Evolutionary conservation across 441 rosid genomes (phyloP).

Genomic region (Rhodomyrtus psidioides): DNA sequence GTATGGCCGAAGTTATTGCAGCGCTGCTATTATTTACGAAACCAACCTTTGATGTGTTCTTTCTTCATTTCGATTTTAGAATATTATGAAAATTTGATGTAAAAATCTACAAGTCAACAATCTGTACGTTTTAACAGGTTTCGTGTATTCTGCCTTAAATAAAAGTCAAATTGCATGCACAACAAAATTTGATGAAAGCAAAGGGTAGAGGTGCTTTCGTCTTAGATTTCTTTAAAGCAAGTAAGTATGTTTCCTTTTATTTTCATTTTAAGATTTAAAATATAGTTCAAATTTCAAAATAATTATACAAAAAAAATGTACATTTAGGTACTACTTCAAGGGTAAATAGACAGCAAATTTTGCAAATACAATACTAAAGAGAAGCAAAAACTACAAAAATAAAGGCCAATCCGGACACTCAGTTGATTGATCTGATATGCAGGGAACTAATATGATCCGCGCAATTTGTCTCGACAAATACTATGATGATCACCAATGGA

Average conservation of each 20-base stretch:
- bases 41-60: background rate
- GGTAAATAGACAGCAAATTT: background rate
- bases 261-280: background rate
- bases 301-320: background rate
- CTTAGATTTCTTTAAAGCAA: background rate
- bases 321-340: background rate
- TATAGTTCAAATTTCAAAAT: background rate
- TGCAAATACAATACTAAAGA: background rate
- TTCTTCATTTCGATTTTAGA: background rate
- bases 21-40: background rate
- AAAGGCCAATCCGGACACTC: too few species aligned
- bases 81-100: too few species aligned
- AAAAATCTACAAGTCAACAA: too few species aligned
- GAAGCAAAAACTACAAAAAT: too few species aligned
- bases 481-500: too few species aligned
- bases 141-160: background rate
- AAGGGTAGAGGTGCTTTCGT: background rate
- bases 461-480: too few species aligned
- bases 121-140: background rate
- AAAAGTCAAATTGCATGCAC: background rate
- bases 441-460: too few species aligned
- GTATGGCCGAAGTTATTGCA: too few species aligned
- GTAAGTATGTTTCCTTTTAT: background rate
- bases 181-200: background rate
- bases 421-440: too few species aligned